Conservation (phyloP, 2,329 filamentous ascomycete species). For the Aspergillus sp. region DNA sequence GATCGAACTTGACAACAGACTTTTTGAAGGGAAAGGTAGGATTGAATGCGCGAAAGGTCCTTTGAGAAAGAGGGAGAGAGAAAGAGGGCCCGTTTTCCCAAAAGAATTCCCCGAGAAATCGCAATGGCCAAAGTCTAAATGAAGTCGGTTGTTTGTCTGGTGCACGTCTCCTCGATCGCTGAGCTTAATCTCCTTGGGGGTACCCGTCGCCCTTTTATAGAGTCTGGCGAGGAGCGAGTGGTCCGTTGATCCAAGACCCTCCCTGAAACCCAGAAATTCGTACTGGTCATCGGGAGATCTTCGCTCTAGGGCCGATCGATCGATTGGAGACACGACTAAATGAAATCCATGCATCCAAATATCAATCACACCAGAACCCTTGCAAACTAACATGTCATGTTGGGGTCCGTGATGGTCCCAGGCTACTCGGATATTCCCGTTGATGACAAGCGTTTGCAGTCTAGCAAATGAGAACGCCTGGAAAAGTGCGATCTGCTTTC, state of each 20-base stretch:
- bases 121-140: slow-evolving; percentile 9
- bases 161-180: slow-evolving; percentile 9
- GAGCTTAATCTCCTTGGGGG: slow-evolving; percentile 14
- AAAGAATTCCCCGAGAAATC: background rate
- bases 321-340: slow-evolving; percentile 17
- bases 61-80: background rate
- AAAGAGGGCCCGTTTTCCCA: background rate
- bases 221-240: slow-evolving; percentile 6
- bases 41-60: background rate
- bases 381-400: slow-evolving; percentile 22
- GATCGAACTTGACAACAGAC: background rate
- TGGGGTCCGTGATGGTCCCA: slow-evolving; percentile 5
- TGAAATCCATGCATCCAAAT: slow-evolving; percentile 22
- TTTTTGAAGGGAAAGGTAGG: background rate
- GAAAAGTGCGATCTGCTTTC: slow-evolving; percentile 10
- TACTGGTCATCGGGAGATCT: slow-evolving; percentile 23
- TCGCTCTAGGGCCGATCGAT: slow-evolving; percentile 23
- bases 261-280: slow-evolving; percentile 1
- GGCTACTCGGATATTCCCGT: slow-evolving; percentile 24
- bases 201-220: slow-evolving; percentile 18
- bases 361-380: slow-evolving; percentile 13
- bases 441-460: slow-evolving; percentile 23
- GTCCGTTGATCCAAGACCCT: slow-evolving; percentile 7
- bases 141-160: slow-evolving; percentile 4
- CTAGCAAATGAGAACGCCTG: slow-evolving; percentile 9